phyloP scores from a whole-genome alignment of 805 yeast species.

The Saccharomycopsis sp. region DNA sequence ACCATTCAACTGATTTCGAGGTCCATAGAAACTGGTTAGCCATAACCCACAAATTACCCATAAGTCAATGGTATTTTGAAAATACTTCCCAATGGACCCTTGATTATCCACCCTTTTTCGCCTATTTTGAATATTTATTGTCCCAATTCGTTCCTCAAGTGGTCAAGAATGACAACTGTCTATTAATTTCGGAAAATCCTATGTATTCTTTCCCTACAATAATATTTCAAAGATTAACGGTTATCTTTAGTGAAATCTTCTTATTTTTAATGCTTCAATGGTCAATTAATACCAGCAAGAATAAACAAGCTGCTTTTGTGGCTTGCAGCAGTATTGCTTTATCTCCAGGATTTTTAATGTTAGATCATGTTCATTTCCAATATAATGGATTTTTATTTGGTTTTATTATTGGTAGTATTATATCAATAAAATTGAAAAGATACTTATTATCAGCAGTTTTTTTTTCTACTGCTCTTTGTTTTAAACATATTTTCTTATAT shows the following conservation, averaged over 20 bases:
- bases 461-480: constrained; percentile 74
- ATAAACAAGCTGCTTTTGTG: constrained; percentile 43
- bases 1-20: constrained; percentile 93
- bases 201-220: constrained; percentile 69
- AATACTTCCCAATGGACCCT: constrained; percentile 80
- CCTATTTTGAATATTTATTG: constrained; percentile 82
- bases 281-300: constrained; percentile 39
- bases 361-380: constrained; percentile 96
- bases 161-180: constrained; percentile 67
- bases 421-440: constrained; percentile 51
- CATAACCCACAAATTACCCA: constrained; percentile 66
- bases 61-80: constrained; percentile 76
- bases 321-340: constrained; percentile 73
- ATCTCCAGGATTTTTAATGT: constrained; percentile 82
- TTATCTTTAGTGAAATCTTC: constrained; percentile 63
- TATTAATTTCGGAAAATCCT: constrained; percentile 57
- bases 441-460: constrained; percentile 53
- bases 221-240: constrained; percentile 73
- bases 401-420: constrained; percentile 60
- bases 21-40: constrained; percentile 98
- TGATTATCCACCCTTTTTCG: constrained; percentile 97
- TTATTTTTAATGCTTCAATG: constrained; percentile 63
- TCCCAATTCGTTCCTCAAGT: constrained; percentile 57
- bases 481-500: constrained; percentile 88
- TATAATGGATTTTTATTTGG: constrained; percentile 94